Evolutionary conservation across 2,329 filamentous ascomycete species (phyloP), one percentile per base, ranked within the genome.

Genomic region (Scolecobasidium constrictum): DNA sequence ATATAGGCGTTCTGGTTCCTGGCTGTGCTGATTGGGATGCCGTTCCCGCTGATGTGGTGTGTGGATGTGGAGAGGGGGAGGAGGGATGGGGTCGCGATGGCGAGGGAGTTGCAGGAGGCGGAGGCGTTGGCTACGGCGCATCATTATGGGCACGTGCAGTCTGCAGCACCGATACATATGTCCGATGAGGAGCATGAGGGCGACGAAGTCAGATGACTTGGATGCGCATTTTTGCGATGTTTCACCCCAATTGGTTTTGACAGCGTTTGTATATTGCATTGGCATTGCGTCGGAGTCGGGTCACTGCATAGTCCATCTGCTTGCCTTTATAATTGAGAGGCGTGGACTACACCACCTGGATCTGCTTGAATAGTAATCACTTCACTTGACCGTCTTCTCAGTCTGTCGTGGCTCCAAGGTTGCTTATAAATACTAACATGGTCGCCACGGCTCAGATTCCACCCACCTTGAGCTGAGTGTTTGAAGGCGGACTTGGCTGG

Each of bases 1-100:
- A 13, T 17, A 43, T 38, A 64, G 61, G 88, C 90, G 1, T 98
- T 98, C 61, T 87, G 83, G 72, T 98, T 98, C 58, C 68, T 98
- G 33, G 86, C 86, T 0, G 69, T 78, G 4, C 65, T 98, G n/a
- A 83, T 98, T 5, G 81, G 83, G 4, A 61, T 94, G 1, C 88
- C 92, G 1, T 79, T 88, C 13, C 86, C 87, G 1, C 66, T 96
- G 40, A 85, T 96, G 62, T 82, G 80, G 56, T 75, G 86, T 43
- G 84, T 98, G 26, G 73, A 95, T 59, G 85, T 94, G 7, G 84
- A 93, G 26, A 56, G 67, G 21, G 68, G 68, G 1, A 62, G 61
- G 46, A 50, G 52, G 6, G 67, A 69, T 37, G 67, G 59, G 15
- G 52, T 54, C 19, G 61, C 59, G 12, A 48, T 70, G 43, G 62